Conservation (phyloP, 1,284 basidiomycete genomes). For the Pseudomicrostroma phylloplanum region DNA sequence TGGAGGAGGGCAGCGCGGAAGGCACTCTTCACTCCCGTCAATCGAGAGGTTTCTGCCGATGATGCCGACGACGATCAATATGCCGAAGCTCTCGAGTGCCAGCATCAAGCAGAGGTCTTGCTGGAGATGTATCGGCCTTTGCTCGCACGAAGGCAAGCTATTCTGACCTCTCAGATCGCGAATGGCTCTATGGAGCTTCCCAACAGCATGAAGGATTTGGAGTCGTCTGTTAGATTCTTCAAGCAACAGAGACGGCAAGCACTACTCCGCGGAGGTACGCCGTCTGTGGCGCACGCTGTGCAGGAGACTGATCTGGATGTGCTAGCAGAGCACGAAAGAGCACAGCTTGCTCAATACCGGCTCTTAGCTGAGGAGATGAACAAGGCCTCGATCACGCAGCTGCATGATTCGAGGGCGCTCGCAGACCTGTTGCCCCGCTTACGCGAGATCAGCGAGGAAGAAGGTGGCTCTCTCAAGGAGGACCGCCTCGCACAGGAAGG, state of each 20-base stretch:
- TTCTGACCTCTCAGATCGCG: constrained; percentile 32
- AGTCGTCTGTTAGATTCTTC: constrained; percentile 20
- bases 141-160: constrained; percentile 37
- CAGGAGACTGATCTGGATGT: constrained; percentile 16
- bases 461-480: constrained; percentile 18
- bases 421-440: constrained; percentile 17
- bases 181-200: constrained; percentile 35
- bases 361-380: constrained; percentile 31
- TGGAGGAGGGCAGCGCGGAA: constrained; percentile 34
- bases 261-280: background rate
- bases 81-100: constrained; percentile 43
- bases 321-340: constrained; percentile 18
- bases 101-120: constrained; percentile 42
- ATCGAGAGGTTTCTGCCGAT: constrained; percentile 39
- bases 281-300: background rate
- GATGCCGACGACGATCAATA: constrained; percentile 46
- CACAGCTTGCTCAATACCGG: constrained; percentile 37
- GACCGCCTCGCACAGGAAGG: constrained; percentile 17
- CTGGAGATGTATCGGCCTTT: constrained; percentile 46
- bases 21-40: constrained; percentile 33
- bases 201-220: constrained; percentile 30
- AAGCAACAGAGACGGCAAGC: constrained; percentile 5
- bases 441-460: constrained; percentile 20
- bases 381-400: constrained; percentile 4
- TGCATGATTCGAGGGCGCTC: constrained; percentile 15